Evolutionary conservation across 805 yeast genomes (phyloP).

Genomic region (Suhomyces emberorum): DNA sequence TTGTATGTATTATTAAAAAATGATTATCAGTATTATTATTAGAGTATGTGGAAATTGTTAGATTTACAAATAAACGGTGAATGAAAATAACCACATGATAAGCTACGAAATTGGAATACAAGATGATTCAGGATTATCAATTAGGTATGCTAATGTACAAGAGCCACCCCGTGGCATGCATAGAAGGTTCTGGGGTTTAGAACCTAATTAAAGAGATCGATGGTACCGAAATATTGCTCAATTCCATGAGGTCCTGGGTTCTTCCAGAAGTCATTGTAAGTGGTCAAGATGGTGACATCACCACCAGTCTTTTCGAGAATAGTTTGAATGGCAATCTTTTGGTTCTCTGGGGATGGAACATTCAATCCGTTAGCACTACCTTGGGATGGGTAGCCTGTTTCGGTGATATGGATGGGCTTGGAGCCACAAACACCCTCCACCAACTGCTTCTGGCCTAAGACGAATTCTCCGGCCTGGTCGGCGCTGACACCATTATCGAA

Average conservation of each 20-base stretch:
- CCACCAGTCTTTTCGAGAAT: slow-evolving; percentile 58
- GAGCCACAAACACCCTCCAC: slow-evolving; percentile 56
- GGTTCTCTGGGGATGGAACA: slow-evolving; percentile 69
- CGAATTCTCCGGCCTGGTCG: slow-evolving; percentile 65
- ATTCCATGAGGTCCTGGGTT: slow-evolving; percentile 76
- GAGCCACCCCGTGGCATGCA: too few species aligned
- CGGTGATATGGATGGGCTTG: slow-evolving; percentile 61
- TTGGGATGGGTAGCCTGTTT: slow-evolving; percentile 84
- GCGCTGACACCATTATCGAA: slow-evolving; percentile 67
- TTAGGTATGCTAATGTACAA: too few species aligned
- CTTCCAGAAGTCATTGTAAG: slow-evolving; percentile 88
- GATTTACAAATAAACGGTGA: too few species aligned
- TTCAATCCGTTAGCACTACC: slow-evolving; percentile 73
- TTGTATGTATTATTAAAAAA: too few species aligned
- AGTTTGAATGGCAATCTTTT: slow-evolving; percentile 60
- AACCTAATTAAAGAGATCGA: slow-evolving; percentile 31
- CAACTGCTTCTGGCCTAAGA: slow-evolving; percentile 56
- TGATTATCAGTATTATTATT: too few species aligned
- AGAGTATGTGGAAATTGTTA: too few species aligned
- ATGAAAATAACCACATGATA: too few species aligned
- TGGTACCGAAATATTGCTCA: slow-evolving; percentile 83
- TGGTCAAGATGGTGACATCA: slow-evolving; percentile 68
- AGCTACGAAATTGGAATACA: too few species aligned
- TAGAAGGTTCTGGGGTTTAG: too few species aligned
- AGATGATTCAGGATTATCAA: too few species aligned